phyloP scores from a whole-genome alignment of 768 basidiomycete genomes.

The Multifurca ochricompacta region DNA sequence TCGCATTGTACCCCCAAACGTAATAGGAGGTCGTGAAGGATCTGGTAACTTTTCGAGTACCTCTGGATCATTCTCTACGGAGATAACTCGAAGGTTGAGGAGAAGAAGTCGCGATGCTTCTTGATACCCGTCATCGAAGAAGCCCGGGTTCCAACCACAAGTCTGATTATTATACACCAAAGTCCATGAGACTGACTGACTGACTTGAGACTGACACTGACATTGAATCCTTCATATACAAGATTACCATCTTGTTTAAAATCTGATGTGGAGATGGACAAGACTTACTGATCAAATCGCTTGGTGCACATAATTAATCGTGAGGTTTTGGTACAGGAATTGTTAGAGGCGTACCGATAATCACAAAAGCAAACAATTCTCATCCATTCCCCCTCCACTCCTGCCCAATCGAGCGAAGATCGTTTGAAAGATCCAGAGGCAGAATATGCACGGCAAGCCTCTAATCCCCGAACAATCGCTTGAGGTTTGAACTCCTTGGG shows the following conservation, averaged over 20 bases:
- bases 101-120: slow-evolving; percentile 62
- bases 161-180: slow-evolving; percentile 14
- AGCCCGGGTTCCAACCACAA: slow-evolving; percentile 30
- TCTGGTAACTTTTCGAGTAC: slow-evolving; percentile 18
- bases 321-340: not conserved
- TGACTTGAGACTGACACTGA: slow-evolving; percentile 16
- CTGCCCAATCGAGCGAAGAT: slow-evolving; percentile 55
- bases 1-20: slow-evolving; percentile 26
- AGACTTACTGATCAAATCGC: slow-evolving; percentile 39
- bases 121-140: slow-evolving; percentile 48
- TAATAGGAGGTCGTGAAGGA: slow-evolving; percentile 25
- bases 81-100: slow-evolving; percentile 43
- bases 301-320: slow-evolving; percentile 9
- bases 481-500: slow-evolving; percentile 12
- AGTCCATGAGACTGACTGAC: not conserved
- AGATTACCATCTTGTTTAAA: not conserved
- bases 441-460: slow-evolving; percentile 47
- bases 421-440: slow-evolving; percentile 36
- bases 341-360: slow-evolving; percentile 42
- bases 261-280: not conserved
- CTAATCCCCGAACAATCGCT: slow-evolving; percentile 30
- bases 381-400: slow-evolving; percentile 67
- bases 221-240: slow-evolving; percentile 26
- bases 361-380: slow-evolving; percentile 75
- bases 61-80: slow-evolving; percentile 20